phyloP scores from a whole-genome alignment of 345 rosid genomes.

The Noccaea caerulescens region DNA sequence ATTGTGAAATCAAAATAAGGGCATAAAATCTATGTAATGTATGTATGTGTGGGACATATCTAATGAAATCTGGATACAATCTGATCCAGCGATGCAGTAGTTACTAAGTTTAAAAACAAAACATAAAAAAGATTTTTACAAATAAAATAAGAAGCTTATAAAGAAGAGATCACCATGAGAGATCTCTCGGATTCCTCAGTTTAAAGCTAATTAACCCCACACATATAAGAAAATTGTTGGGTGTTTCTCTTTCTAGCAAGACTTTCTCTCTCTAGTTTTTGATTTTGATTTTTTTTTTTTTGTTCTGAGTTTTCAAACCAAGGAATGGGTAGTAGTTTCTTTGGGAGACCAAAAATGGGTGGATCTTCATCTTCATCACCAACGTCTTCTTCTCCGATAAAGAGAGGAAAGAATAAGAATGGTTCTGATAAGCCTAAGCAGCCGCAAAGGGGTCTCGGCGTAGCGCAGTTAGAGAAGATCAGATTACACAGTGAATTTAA shows the following conservation, averaged over 20 bases:
- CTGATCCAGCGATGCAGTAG: conserved; percentile 95
- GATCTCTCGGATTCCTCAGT: conserved; percentile 57
- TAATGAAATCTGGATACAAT: conserved; percentile 72
- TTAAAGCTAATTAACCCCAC: conserved; percentile 38
- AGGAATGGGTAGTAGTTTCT: conserved; percentile 76
- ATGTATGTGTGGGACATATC: conserved; percentile 44
- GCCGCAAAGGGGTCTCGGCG: conserved; percentile 98
- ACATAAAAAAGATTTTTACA: conserved; percentile 10
- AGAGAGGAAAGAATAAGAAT: conserved; percentile 78
- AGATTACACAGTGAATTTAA: conserved; percentile 68
- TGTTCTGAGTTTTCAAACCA: conserved; percentile 10
- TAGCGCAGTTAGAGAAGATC: conserved; percentile 93
- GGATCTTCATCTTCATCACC: conserved; percentile 40
- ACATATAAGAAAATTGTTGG: conserved; percentile 24
- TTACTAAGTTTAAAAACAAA: conserved; percentile 51
- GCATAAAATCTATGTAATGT: conserved; percentile 71
- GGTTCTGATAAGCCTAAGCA: conserved; percentile 81
- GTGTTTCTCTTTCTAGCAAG: conserved; percentile 36
- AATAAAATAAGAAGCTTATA: conserved; percentile 35
- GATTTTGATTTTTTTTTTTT: conserved; percentile 3
- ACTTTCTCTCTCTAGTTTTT: conserved; percentile 37
- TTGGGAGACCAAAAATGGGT: conserved; percentile 70
- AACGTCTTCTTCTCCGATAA: conserved; percentile 53
- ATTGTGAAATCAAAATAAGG: conserved; percentile 40
- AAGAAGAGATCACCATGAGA: conserved; percentile 41